These are phyloP conservation scores for Daedalea quercina DNA, from an alignment of 768 basidiomycete genomes.

Conservation along the genomic window DNA sequence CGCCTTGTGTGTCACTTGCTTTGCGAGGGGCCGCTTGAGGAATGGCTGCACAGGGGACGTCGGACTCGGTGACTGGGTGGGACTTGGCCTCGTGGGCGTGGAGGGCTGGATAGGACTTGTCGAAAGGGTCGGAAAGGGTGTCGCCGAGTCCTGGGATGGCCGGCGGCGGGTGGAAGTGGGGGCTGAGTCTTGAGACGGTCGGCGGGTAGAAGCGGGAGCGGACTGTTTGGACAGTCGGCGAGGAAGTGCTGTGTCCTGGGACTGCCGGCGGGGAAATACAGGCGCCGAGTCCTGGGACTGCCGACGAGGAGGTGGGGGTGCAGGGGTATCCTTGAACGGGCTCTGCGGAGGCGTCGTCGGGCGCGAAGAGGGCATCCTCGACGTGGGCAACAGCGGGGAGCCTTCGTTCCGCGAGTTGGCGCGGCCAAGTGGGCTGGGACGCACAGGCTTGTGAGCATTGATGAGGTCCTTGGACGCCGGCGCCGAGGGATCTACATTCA, in stretches of 20 bases:
- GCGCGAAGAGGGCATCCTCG: not conserved
- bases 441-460: slow-evolving; percentile 2
- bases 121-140: not conserved
- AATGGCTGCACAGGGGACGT: slow-evolving; percentile 1
- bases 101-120: too few species aligned
- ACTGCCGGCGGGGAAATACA: too few species aligned
- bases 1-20: slow-evolving; percentile 8
- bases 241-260: not conserved
- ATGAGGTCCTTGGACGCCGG: not conserved
- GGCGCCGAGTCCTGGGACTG: too few species aligned
- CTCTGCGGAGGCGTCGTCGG: not conserved
- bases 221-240: not conserved
- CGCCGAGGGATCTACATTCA: not conserved
- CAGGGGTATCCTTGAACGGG: too few species aligned
- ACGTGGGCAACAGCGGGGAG: not conserved
- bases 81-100: not conserved
- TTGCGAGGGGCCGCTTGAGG: slow-evolving; percentile 1
- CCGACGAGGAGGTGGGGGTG: too few species aligned
- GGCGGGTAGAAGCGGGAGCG: too few species aligned
- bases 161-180: too few species aligned
- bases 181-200: too few species aligned
- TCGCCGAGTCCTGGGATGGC: not conserved
- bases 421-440: slow-evolving; percentile 11
- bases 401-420: slow-evolving; percentile 1
- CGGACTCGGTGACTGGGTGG: not conserved